Evolutionary conservation across 1,284 basidiomycete genomes (phyloP).

Genomic region (Leccinum laetum): DNA sequence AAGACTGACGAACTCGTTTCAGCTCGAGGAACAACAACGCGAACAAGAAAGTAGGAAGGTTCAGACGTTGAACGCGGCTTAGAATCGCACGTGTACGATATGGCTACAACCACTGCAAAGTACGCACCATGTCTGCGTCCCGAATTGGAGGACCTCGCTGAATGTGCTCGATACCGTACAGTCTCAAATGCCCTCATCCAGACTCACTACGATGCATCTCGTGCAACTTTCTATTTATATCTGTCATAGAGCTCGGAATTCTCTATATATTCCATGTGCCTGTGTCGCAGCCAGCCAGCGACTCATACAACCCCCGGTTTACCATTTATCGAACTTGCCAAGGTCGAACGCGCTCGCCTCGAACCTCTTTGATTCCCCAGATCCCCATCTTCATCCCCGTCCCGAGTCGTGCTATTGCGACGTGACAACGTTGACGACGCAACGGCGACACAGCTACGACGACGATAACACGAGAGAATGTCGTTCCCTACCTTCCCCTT

Average conservation of each 20-base stretch:
- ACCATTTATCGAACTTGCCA: background rate
- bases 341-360: background rate
- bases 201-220: background rate
- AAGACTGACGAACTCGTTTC: constrained; percentile 1
- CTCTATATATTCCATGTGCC: background rate
- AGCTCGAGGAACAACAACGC: constrained; percentile 31
- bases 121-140: background rate
- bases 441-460: no score
- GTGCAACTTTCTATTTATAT: background rate
- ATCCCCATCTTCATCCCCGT: background rate
- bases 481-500: no score
- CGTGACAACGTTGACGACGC: no score
- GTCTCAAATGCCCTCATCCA: background rate
- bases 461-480: no score
- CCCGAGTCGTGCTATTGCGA: no score
- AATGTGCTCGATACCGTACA: background rate
- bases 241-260: background rate
- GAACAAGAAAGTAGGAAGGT: constrained; percentile 25
- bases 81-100: constrained; percentile 2
- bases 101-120: background rate
- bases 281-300: background rate
- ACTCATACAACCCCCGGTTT: background rate
- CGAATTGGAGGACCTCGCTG: background rate
- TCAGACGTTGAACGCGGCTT: constrained; percentile 8
- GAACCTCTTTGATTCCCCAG: background rate